Evolutionary conservation across 768 basidiomycete genomes (phyloP), one percentile per base, ranked within the genome.

Genomic region (Phaffia australis): DNA sequence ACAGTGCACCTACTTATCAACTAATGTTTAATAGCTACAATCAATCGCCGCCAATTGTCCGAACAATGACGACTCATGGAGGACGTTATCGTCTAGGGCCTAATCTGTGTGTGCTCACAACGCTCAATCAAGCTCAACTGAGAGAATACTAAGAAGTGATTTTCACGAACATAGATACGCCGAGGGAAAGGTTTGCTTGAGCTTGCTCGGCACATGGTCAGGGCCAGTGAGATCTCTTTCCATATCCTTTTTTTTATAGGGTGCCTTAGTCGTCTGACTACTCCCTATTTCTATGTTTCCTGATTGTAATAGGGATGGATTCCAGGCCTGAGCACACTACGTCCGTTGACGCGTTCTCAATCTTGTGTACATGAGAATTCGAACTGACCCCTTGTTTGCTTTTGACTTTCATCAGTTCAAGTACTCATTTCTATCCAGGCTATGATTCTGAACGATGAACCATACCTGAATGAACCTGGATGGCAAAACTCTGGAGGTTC

Each of bases 171-270:
- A 54, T 42, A 19, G 46, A 23, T 60, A 67, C 42, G 67, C 88
- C 85, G 89, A 93, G 72, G 89, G 90, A 57, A 97, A 97, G 80
- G 93, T 97, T 19, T 95, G 93, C 75, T 77, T 94, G 47, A 90
- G 88, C 29, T 79, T 95, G 21, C 81, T 95, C 27, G 92, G 92
- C 35, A 95, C 93, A 16, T 95, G 93, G 93, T 75, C 57, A 5
- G 63, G n/a, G 9, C 56, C 19, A 55, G 63, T 46, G 2, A 50
- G 19, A 1, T 32, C 29, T 32, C 25, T 63, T 30, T 29, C 19
- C 5, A 27, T 52, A 23, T 32, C 63, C n/a, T 7, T 46, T 54
- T 32, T 19, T 23, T 30, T 55, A 3, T 56, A 11, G 35, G 11
- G 11, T 42, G 11, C 4, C 11, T 42, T 42, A 11, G 11, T 42